Evolutionary conservation across 192 early-diverging fungal species (phyloP), one percentile per base, ranked within the genome.

Genomic region (Coemansia sp.): DNA sequence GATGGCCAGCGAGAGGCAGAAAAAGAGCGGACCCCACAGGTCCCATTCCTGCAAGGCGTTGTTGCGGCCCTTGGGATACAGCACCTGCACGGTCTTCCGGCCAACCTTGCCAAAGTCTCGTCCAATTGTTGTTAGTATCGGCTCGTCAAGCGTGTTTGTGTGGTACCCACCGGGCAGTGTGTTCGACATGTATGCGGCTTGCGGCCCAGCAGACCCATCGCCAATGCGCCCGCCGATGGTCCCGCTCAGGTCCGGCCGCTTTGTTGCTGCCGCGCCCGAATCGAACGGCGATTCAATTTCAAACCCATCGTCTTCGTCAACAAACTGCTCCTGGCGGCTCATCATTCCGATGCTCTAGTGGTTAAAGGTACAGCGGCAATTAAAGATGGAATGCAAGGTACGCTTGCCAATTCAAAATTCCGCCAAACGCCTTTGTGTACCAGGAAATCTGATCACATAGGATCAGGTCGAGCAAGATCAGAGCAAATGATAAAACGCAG

Each of bases 1-100:
- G 45, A 95, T 85, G 1, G 96, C 94, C 58, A 98, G 78, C 9
- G 86, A 83, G 48, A 98, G 82, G 61, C 96, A 98, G 62, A 98
- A 88, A 59, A 98, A 83, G 49, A 98, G 81, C 29, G 96, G 96
- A 20, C 96, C 96, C 96, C 96, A 98, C 10, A 95, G 81, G 76
- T 96, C 94, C 95, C 94, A 93, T 73, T 74, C 62, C 51, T 68
- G 61, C 11, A 81, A 58, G 14, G 73, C 67, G 39, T 78, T 69
- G 49, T 77, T 68, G 59, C 72, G 71, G 54, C 69, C 63, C 39
- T 74, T 71, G 41, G 78, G 71, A 19, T 82, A 69, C 18, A 79
- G 72, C 11, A 81, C 74, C 54, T 74, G 65, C 26, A 67, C 24
- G 13, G 81, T 65, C 52, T 70, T 73, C 61, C 62, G 68, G 2